phyloP scores from a whole-genome alignment of 345 rosid genomes.

The Rubroshorea leprosula region DNA sequence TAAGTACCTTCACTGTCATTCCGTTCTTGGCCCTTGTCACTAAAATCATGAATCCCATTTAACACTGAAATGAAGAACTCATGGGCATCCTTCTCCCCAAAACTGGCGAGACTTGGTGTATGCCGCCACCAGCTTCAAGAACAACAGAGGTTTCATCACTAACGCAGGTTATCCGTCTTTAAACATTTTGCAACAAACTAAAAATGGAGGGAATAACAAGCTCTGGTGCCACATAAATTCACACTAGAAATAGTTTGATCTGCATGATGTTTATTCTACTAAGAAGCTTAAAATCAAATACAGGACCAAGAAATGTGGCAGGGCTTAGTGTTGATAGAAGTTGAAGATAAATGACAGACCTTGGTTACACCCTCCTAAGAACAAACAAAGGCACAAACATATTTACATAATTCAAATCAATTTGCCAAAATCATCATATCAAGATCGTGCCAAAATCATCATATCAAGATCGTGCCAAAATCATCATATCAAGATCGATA shows the following conservation, averaged over 20 bases:
- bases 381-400: neutral
- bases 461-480: no score
- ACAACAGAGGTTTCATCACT: constrained; percentile 15
- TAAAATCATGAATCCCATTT: constrained; percentile 67
- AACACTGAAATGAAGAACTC: constrained; percentile 89
- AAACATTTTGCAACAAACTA: constrained; percentile 2
- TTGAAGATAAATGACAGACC: constrained; percentile 6
- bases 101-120: constrained; percentile 69
- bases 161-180: no score
- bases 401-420: neutral
- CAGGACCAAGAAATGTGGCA: no score
- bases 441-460: no score
- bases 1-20: constrained; percentile 41
- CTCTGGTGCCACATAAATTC: constrained; percentile 16
- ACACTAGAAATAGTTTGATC: no score
- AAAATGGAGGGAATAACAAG: constrained; percentile 6
- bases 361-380: neutral
- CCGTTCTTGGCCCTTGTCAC: constrained; percentile 34
- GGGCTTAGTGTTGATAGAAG: no score
- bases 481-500: neutral
- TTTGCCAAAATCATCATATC: no score
- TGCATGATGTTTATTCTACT: no score
- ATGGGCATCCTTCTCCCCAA: constrained; percentile 90
- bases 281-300: no score
- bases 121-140: constrained; percentile 94